Conservation (phyloP, 2,329 filamentous ascomycete genomes). For the Leptosphaerulina australis region DNA sequence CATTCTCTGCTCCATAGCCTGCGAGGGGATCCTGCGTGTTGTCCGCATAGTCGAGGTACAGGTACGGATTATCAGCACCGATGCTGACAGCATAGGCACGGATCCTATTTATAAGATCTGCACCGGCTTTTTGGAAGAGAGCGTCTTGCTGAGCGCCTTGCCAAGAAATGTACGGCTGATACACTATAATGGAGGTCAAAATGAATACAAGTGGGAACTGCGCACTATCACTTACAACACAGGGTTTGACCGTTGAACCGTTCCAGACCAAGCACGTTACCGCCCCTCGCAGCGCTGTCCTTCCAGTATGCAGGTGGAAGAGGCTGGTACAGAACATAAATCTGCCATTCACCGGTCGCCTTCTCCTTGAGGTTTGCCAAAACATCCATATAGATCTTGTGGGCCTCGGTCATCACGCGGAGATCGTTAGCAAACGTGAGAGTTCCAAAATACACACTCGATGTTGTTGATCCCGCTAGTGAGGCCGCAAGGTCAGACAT, state of each 20-base stretch:
- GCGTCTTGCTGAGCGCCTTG: constrained; percentile 28
- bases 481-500: constrained; percentile 33
- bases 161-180: constrained; percentile 32
- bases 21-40: constrained; percentile 27
- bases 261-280: constrained; percentile 51
- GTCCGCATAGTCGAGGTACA: constrained; percentile 46
- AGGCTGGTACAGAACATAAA: constrained; percentile 46
- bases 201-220: too few relatives aligned
- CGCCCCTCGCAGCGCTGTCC: constrained; percentile 46
- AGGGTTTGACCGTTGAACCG: constrained; percentile 21
- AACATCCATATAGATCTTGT: constrained; percentile 51
- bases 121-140: constrained; percentile 27
- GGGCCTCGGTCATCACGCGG: constrained; percentile 46
- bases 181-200: constrained; percentile 14
- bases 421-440: constrained; percentile 44
- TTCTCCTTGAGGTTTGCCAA: constrained; percentile 40
- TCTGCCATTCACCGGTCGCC: constrained; percentile 41
- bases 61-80: constrained; percentile 30
- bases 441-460: constrained; percentile 31
- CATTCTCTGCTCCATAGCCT: constrained; percentile 28
- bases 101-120: constrained; percentile 23
- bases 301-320: constrained; percentile 48
- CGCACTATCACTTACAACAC: constrained; percentile 25
- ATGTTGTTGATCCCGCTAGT: constrained; percentile 21
- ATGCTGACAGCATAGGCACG: constrained; percentile 27